Evolutionary conservation across 2,329 filamentous ascomycete species (phyloP).

Genomic region (Daldinia eschscholtzii): DNA sequence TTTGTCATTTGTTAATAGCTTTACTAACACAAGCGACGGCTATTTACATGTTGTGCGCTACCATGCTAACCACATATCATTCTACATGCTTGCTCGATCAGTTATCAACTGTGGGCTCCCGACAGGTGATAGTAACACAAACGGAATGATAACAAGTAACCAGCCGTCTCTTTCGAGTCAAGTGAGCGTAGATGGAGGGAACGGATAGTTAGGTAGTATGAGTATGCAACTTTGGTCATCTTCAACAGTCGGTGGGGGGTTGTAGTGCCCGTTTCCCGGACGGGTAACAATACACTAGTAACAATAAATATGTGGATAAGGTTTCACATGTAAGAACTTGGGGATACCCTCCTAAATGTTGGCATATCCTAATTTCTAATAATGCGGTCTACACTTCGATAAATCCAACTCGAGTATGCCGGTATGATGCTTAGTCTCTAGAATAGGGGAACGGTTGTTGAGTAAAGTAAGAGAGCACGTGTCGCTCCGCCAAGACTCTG

Average conservation of each 20-base stretch:
- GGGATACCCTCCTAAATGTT: conserved; percentile 3
- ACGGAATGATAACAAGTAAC: neutral
- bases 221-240: conserved; percentile 11
- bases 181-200: conserved; percentile 11
- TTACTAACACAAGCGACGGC: neutral
- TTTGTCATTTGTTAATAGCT: neutral
- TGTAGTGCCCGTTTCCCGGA: neutral
- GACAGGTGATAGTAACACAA: neutral
- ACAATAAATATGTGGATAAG: neutral
- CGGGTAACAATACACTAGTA: neutral
- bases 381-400: conserved; percentile 9
- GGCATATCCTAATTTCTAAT: conserved; percentile 1
- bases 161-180: neutral
- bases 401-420: conserved; percentile 14
- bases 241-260: conserved; percentile 10
- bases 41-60: neutral
- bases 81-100: neutral
- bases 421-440: neutral
- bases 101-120: neutral
- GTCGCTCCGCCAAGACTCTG: conserved; percentile 28
- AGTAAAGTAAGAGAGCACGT: conserved; percentile 40
- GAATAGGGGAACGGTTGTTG: neutral
- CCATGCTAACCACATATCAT: neutral
- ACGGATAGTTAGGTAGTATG: neutral
- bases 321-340: conserved; percentile 7